A percentile compares a stretch with the other conserved stretches of the same genome.
phyloP scores from a whole-genome alignment of 2,329 filamentous ascomycete genomes.

The Rasamsonia emersonii region DNA sequence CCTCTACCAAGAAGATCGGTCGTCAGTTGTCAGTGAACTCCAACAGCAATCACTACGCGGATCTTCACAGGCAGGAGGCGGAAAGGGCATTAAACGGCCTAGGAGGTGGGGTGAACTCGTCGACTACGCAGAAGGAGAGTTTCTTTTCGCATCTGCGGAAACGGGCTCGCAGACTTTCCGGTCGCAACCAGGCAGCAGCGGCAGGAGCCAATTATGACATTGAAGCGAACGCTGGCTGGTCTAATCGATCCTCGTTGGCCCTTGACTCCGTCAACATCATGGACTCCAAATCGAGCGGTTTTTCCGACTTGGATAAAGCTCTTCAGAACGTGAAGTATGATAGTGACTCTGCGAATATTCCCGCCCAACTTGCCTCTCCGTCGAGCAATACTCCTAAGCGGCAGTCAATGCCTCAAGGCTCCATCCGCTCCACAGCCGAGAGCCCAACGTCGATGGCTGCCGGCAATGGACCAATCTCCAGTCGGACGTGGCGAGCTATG shows the following conservation, averaged over 20 bases:
- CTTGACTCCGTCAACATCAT: slow-evolving; percentile 53
- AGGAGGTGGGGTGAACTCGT: slow-evolving; percentile 64
- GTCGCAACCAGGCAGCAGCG: slow-evolving; percentile 75
- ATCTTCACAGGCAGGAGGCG: slow-evolving; percentile 81
- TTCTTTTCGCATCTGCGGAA: slow-evolving; percentile 98
- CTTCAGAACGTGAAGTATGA: slow-evolving; percentile 53
- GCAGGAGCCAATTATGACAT: slow-evolving; percentile 78
- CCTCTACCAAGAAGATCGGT: slow-evolving; percentile 76
- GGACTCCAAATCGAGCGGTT: slow-evolving; percentile 40
- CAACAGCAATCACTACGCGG: slow-evolving; percentile 84
- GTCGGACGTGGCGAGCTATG: slow-evolving; percentile 69
- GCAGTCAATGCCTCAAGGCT: slow-evolving; percentile 31
- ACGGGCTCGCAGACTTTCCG: slow-evolving; percentile 82
- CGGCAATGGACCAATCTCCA: slow-evolving; percentile 54
- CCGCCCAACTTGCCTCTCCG: slow-evolving; percentile 26
- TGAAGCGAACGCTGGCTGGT: slow-evolving; percentile 90
- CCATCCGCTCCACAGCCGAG: slow-evolving; percentile 21
- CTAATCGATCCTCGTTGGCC: slow-evolving; percentile 74
- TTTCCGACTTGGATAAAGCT: slow-evolving; percentile 53
- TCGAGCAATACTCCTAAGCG: slow-evolving; percentile 24
- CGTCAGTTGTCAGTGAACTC: slow-evolving; percentile 89
- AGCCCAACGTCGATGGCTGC: slow-evolving; percentile 18
- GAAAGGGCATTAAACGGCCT: slow-evolving; percentile 83
- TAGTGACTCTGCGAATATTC: slow-evolving; percentile 40
- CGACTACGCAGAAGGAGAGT: slow-evolving; percentile 77